A percentile compares a stretch with the other conserved stretches of the same genome.
These are phyloP conservation scores for Botryobasidium botryosum DNA, from an alignment of 768 basidiomycete species.

Conservation along the genomic window DNA sequence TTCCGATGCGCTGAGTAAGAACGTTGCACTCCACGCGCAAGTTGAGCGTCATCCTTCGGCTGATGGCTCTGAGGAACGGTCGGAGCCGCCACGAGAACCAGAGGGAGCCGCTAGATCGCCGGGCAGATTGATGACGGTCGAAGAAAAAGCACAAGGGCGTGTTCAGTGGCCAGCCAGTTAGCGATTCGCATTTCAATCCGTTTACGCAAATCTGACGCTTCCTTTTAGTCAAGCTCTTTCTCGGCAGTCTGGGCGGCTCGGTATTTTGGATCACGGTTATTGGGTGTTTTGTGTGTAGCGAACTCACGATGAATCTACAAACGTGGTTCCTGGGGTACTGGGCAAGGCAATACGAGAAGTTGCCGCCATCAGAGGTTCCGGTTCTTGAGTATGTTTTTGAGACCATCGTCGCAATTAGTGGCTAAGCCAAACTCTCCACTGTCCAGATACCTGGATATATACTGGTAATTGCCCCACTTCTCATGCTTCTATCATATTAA, in stretches of 20 bases:
- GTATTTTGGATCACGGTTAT: too few relatives aligned
- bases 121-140: conserved; percentile 43
- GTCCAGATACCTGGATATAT: conserved; percentile 17
- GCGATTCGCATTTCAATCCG: conserved; percentile 7
- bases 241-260: neutral
- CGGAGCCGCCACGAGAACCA: conserved; percentile 7
- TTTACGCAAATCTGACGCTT: neutral
- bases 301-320: conserved; percentile 19
- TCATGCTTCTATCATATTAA: conserved; percentile 13
- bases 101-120: conserved; percentile 17
- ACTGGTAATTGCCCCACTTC: conserved; percentile 19
- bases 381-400: conserved; percentile 12
- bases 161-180: conserved; percentile 33
- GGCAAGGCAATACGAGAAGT: conserved; percentile 3
- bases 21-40: conserved; percentile 21
- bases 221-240: conserved; percentile 1
- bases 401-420: conserved; percentile 16
- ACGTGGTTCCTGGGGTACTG: conserved; percentile 28
- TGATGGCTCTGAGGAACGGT: conserved; percentile 16
- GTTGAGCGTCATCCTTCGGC: conserved; percentile 12
- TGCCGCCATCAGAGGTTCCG: conserved; percentile 20
- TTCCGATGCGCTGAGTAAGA: conserved; percentile 28
- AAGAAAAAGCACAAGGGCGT: conserved; percentile 44
- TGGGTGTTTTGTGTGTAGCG: conserved; percentile 14
- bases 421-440: too few relatives aligned